A percentile compares a stretch with the other conserved stretches of the same genome.
These are phyloP conservation scores for Canavalia ensiformis DNA, from an alignment of 306 rosid genomes.

Conservation along the genomic window DNA sequence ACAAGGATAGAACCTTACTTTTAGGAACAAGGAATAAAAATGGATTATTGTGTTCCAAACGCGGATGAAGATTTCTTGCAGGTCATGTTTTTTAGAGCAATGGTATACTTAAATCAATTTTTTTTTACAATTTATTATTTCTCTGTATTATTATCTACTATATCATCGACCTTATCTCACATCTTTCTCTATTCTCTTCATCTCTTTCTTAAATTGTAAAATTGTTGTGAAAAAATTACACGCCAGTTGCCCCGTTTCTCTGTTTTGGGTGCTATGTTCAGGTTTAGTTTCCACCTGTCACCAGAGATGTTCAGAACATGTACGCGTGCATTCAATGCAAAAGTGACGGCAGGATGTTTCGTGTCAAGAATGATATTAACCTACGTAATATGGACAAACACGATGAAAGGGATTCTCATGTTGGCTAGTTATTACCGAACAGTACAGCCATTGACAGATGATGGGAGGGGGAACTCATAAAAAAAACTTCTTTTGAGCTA, in stretches of 20 bases:
- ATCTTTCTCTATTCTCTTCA: no score
- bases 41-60: neutral
- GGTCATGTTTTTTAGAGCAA: neutral
- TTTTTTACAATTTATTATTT: no score
- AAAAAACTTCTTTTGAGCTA: neutral
- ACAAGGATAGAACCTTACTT: neutral
- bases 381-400: neutral
- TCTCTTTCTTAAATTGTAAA: no score
- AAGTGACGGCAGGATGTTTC: neutral
- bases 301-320: neutral
- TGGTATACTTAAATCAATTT: no score
- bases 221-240: no score
- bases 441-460: neutral
- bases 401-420: neutral
- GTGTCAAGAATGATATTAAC: neutral
- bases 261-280: neutral
- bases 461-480: neutral
- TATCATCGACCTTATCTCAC: no score
- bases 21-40: neutral
- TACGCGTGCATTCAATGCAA: neutral
- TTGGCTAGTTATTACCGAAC: constrained; percentile 5
- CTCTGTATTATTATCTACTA: no score
- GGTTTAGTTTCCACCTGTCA: neutral
- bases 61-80: neutral
- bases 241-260: no score